Evolutionary conservation across 2,329 filamentous ascomycete genomes (phyloP).

Genomic region (Scleromitrula shiraiana): DNA sequence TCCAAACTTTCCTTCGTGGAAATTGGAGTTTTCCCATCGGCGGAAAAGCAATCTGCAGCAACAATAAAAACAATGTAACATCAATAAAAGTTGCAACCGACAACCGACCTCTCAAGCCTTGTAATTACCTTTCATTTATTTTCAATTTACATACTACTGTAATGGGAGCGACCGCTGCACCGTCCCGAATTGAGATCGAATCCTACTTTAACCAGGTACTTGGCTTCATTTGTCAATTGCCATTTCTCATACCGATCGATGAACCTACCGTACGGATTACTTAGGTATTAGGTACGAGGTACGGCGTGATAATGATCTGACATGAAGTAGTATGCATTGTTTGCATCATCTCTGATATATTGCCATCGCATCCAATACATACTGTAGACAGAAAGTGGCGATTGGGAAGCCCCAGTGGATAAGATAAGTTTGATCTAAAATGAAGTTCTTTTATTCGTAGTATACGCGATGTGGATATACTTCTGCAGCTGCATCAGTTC

Average conservation of each 20-base stretch:
- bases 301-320: slow-evolving; percentile 3
- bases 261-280: too few species aligned
- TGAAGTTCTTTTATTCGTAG: background rate
- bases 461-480: background rate
- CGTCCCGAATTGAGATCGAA: background rate
- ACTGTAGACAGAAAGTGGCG: background rate
- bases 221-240: background rate
- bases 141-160: background rate
- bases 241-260: background rate
- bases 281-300: too few species aligned
- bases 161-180: slow-evolving; percentile 1
- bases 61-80: background rate
- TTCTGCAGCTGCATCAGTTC: background rate
- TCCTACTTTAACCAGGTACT: slow-evolving; percentile 1
- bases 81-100: background rate
- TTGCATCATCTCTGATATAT: slow-evolving; percentile 4
- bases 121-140: background rate
- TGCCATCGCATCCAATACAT: too few species aligned
- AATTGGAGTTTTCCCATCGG: background rate
- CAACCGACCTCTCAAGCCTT: background rate
- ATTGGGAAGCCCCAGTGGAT: too few species aligned
- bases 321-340: background rate
- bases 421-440: background rate
- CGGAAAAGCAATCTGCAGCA: background rate
- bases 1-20: background rate